Base-by-base conservation (phyloP, 164 flowering plant species). In the Kingdonia uniflora region DNA sequence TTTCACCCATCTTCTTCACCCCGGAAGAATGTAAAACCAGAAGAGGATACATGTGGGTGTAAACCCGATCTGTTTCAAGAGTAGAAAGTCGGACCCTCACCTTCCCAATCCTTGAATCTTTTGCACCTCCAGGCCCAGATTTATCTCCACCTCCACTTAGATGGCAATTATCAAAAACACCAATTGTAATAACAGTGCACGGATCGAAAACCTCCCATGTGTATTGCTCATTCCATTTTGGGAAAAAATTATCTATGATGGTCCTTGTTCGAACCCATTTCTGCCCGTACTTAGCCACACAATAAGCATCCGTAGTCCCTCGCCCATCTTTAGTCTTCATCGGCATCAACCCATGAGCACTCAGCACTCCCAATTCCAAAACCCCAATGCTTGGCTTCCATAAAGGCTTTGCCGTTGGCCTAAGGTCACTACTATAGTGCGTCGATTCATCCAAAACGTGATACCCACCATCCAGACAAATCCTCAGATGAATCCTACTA, bases 371-470 rank as follows among this genome's bases (percentile, higher is more conserved):
- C 59, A 80, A 16, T 39, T 80, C 85, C n/a, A 80, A 47, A 19
- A 75, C 67, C 11, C 85, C 85, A 63, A 77, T 75, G 16, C 60
- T 33, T 0, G 63, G 72, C 24, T 67, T 73, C 80, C 81, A 72
- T 19, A 79, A 25, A 22, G 56, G 71, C 47, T 65, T 73, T 2
- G 75, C 65, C 0, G 80, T 73, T 1, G 82, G 64, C 50, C 71
- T 41, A 12, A 77, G 66, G 58, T 80, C 85, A 56, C 80, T 77
- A n/a, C 75, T 74, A n/a, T 75, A 70, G 20, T 66, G 65, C 0
- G 80, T 77, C 0, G 72, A 68, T 57, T 80, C 82, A n/a, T 80
- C 82, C 44, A 80, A 63, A 39, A 80, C 85, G 65, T 77, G 85
- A 22, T 77, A 77, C 0, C 82, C 85, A 16, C 80, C 85, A 23